Evolutionary conservation across 1,139 yeast species (phyloP).

Genomic region (Saccharomyces hybrid): DNA sequence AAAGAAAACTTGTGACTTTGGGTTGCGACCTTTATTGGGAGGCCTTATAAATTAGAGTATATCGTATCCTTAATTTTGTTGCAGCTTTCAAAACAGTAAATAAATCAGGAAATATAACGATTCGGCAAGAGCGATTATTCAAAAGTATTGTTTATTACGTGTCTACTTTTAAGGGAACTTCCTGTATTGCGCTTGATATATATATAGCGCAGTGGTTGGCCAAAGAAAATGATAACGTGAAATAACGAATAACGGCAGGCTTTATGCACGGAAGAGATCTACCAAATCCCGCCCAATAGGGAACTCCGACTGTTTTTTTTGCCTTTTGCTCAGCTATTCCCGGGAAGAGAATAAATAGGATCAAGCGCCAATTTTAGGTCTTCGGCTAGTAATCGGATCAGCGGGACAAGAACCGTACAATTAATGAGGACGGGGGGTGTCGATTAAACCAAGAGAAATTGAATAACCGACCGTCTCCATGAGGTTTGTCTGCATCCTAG

Average conservation of each 20-base stretch:
- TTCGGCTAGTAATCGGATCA: constrained; percentile 1
- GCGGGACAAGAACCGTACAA: neutral
- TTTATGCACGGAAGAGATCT: neutral
- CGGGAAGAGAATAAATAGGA: neutral
- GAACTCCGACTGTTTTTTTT: neutral
- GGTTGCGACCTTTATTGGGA: neutral
- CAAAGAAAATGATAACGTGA: neutral
- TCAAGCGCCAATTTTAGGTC: neutral
- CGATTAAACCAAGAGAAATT: neutral
- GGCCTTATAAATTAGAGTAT: neutral
- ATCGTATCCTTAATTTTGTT: neutral
- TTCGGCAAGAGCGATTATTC: neutral
- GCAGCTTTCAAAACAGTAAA: neutral
- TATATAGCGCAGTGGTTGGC: neutral
- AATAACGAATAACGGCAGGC: neutral
- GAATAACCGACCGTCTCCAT: neutral
- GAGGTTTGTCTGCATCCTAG: neutral
- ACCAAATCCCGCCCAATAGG: neutral
- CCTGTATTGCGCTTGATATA: neutral
- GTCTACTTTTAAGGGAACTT: neutral
- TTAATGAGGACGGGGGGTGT: too few relatives aligned
- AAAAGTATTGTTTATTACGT: neutral
- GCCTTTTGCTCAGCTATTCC: neutral
- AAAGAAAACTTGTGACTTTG: neutral
- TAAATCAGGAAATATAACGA: neutral